Evolutionary conservation across 2,329 filamentous ascomycete genomes (phyloP), one percentile per base, ranked within the genome.

Genomic region (Aspergillus fumigatiaffinis): DNA sequence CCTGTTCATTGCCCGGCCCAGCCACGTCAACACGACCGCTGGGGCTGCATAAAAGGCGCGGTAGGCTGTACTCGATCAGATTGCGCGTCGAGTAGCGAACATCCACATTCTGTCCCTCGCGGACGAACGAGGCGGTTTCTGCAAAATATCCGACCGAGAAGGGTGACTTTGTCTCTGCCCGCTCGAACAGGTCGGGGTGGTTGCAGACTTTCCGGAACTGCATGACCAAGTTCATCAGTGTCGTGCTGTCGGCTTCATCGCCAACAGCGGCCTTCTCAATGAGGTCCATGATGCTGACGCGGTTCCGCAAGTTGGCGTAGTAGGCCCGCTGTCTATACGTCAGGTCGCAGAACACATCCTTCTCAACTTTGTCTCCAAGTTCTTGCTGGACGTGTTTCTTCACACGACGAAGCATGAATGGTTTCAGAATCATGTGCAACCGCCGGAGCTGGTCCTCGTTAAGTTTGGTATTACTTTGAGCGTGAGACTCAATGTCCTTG

Each of bases 351-450:
- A 93, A 97, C 58, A 99, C 85, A 68, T 99, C 94, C 60, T 91
- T 81, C 75, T 99, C 94, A 58, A 97, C 95, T 86, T 99, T 99
- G 84, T 99, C 94, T 50, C 94, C 94, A 51, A 99, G 86, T 74
- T 99, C 94, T 76, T 97, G 97, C 74, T 99, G 94, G 51, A 99
- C 94, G 73, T 99, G 93, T 80, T 97, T 97, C 86, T 99, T 99
- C 77, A 99, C 91, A 85, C 94, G 93, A 67, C 94, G 91, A 73
- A 99, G 85, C 94, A 99, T 99, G 81, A 99, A 99, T 0, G 94
- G 94, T 78, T 99, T 97, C 64, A 99, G 79, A 66, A 99, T 99
- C 92, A 97, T 96, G 75, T 99, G 94, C 66, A 99, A 80, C 77
- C 94, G 91, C 77, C 92, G 92, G 53, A 99, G 86, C 77, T 99